Percentiles rank a stretch among this genome's conserved stretches.
Conservation (phyloP, 2,329 filamentous ascomycete genomes). For the Monosporascus sp. region DNA sequence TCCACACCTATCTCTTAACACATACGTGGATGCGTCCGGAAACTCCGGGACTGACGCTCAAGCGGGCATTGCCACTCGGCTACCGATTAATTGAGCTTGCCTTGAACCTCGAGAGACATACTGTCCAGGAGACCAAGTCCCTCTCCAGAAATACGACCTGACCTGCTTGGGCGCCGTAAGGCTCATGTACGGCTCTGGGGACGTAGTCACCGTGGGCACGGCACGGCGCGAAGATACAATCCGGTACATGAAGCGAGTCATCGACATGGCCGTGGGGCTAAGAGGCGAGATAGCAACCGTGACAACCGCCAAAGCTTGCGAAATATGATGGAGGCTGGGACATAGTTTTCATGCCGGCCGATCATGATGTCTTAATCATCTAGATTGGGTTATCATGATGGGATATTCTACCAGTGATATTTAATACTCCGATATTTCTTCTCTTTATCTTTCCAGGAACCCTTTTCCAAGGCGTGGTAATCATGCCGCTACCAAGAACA, state of each 20-base stretch:
- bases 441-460: too few species aligned
- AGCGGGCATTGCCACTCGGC: constrained; percentile 9
- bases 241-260: constrained; percentile 10
- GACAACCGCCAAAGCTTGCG: background rate
- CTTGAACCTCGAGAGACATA: constrained; percentile 9
- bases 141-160: constrained; percentile 12
- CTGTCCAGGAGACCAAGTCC: constrained; percentile 4
- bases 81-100: constrained; percentile 13
- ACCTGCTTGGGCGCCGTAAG: constrained; percentile 11
- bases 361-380: too few species aligned
- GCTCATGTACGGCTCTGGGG: constrained; percentile 13
- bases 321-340: too few species aligned
- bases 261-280: constrained; percentile 9
- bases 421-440: too few species aligned
- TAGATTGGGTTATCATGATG: too few species aligned
- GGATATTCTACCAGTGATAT: too few species aligned
- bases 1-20: constrained; percentile 14
- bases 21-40: constrained; percentile 16
- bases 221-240: constrained; percentile 8
- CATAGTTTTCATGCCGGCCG: too few species aligned
- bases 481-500: too few species aligned
- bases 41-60: constrained; percentile 10
- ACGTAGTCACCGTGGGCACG: constrained; percentile 6
- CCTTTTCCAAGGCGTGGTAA: too few species aligned
- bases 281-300: constrained; percentile 9